Evolutionary conservation across 306 rosid species (phyloP), one percentile per base, ranked within the genome.

Genomic region (Cicer chorassanicum): DNA sequence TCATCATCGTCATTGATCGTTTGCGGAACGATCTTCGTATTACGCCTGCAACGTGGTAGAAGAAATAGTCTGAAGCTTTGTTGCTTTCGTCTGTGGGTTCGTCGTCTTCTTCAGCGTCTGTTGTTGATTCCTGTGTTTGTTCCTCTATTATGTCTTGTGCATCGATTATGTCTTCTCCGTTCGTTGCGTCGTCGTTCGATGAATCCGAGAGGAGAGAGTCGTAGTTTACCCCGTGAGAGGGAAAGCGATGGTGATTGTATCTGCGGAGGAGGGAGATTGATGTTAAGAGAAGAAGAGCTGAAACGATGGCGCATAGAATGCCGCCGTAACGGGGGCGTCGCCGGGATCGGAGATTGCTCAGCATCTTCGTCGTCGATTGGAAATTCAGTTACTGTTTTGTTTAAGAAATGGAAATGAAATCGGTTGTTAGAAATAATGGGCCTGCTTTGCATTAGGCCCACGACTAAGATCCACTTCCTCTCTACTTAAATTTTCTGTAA

Each of bases 101-200:
- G 5, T 88, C 97, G 51, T 88, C 96, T 6, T 87, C 92, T 0
- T 82, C 93, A 1, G 60, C 46, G 0, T 89, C 91, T 1, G 18
- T 5, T 7, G 65, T 9, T 9, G 36, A 39, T 41, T 64, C 69
- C 11, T 42, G 50, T 15, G 49, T 9, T 6, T 66, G 88, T 10
- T 82, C 85, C 11, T 80, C 90, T 6, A 82, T 77, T 36, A 80
- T 60, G 75, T 93, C 98, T 8, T 88, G 90, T 56, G 85, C 90
- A 74, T 91, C 98, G 76, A 91, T 91, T 65, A 82, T 84, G 82
- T 93, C 93, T 21, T 93, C 97, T 11, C 78, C 64, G 70, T 80
- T 43, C 38, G 65, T 12, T 15, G 71, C 63, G 54, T 48, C 82
- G 43, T 82, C 85, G 56, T 82, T 77, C 6, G 43, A 42, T 9